Evolutionary conservation across 139 green algal genomes (phyloP), one percentile per base, ranked within the genome.

Genomic region (Asterochloris erici): DNA sequence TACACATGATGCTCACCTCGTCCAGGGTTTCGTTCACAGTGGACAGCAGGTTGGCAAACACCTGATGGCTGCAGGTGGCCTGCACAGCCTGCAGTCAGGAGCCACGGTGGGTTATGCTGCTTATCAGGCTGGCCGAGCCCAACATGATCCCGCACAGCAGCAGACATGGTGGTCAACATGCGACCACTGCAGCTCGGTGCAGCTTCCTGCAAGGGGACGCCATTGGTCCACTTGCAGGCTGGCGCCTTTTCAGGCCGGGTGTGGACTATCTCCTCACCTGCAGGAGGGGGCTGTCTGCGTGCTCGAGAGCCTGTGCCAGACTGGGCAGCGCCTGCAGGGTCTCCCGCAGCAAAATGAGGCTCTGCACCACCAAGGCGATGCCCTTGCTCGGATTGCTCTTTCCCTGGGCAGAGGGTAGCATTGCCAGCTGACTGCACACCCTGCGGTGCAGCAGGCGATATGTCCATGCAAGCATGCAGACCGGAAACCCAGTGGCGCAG

Each of bases 291-390:
- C 82, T 85, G 0, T 86, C 68, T 12, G 85, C 85, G 24, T 62
- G 74, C 11, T 79, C 17, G 79, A 94, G 84, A 47, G 76, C 82
- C 12, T 86, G 73, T 0, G 68, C 77, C 24, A 95, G 81, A 11
- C 70, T 69, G 6, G 86, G 83, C 80, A 95, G 81, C 66, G 79
- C 84, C 11, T 70, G 64, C 62, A 95, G 84, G 10, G 83, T 68
- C 24, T 94, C 85, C 10, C 84, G 81, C 64, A 95, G 84, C 74
- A 93, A 82, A 19, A 94, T 90, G 63, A 91, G 64, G 62, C 85
- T 84, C 27, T 88, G 77, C 0, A 95, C 86, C 54, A 89, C 83
- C 1, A 74, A 61, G 9, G 85, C 75, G 11, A 92, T 90, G 70
- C 86, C 82, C 12, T 82, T 81, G 66, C 73, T 47, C 11, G 79